These are phyloP conservation scores for Beauveria sp. DNA, from an alignment of 2,329 filamentous ascomycete species.

Conservation along the genomic window DNA sequence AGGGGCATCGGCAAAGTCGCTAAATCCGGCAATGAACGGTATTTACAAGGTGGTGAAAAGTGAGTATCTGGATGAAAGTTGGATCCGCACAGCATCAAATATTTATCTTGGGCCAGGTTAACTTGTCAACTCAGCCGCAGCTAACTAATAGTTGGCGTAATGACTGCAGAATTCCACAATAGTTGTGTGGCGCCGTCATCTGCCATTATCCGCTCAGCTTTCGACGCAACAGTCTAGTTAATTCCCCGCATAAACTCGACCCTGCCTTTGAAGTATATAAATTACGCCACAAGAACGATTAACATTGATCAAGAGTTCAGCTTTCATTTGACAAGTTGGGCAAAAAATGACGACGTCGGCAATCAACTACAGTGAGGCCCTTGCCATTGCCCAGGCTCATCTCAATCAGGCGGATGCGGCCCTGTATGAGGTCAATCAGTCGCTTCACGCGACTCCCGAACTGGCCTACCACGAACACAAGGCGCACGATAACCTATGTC, in stretches of 20 bases:
- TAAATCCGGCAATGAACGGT: background rate
- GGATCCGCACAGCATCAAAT: background rate
- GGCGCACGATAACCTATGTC: slow-evolving; percentile 42
- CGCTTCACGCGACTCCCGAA: slow-evolving; percentile 39
- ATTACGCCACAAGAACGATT: no score
- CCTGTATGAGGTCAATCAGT: slow-evolving; percentile 16
- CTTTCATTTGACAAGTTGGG: no score
- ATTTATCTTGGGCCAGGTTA: background rate
- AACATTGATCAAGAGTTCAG: no score
- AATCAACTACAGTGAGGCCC: background rate
- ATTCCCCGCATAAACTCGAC: no score
- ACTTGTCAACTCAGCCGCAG: background rate
- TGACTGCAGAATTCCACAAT: no score
- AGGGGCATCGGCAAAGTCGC: background rate
- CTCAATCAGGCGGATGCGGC: slow-evolving; percentile 16
- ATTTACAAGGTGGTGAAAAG: background rate
- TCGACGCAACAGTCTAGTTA: no score
- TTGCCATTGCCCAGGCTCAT: slow-evolving; percentile 15
- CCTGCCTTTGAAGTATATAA: no score
- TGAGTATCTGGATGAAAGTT: background rate
- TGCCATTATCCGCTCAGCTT: no score
- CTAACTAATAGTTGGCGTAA: no score
- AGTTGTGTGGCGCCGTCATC: no score
- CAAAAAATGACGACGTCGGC: background rate
- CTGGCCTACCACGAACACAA: slow-evolving; percentile 41